These are phyloP conservation scores for Vitis rupestris DNA, from an alignment of 164 flowering plant species.

Conservation along the genomic window DNA sequence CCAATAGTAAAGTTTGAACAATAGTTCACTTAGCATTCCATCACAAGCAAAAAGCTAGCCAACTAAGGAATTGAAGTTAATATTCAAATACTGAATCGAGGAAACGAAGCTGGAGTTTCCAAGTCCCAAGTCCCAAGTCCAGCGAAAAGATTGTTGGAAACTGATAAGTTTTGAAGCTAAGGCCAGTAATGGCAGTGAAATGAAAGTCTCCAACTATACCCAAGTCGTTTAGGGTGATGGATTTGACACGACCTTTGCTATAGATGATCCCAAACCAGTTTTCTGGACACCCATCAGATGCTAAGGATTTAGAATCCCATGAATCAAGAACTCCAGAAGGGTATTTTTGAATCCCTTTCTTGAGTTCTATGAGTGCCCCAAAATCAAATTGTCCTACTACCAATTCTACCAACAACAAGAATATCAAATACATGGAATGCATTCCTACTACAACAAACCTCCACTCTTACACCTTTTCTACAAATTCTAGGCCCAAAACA, in stretches of 20 bases:
- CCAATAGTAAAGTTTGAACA: too few relatives aligned
- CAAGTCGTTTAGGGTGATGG: conserved; percentile 39
- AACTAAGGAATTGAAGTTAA: conserved; percentile 52
- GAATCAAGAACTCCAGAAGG: conserved; percentile 46
- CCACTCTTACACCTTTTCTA: background rate
- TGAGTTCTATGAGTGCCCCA: conserved; percentile 60
- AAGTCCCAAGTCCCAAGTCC: conserved; percentile 18
- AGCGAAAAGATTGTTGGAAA: conserved; percentile 43
- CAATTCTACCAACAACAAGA: too few relatives aligned
- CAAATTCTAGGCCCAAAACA: background rate
- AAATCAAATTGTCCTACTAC: background rate
- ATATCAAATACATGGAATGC: too few relatives aligned
- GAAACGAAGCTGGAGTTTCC: conserved; percentile 47
- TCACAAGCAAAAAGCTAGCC: conserved; percentile 66
- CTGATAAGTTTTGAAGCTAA: conserved; percentile 46
- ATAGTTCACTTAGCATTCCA: conserved; percentile 32
- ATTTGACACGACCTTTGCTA: conserved; percentile 38
- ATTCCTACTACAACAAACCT: too few relatives aligned
- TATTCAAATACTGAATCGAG: conserved; percentile 49
- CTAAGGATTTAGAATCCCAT: conserved; percentile 52
- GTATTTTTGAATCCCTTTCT: conserved; percentile 49
- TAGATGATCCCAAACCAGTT: conserved; percentile 64
- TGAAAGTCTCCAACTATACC: conserved; percentile 55
- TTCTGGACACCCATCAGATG: conserved; percentile 56
- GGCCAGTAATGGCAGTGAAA: conserved; percentile 37